A percentile compares a stretch with the other conserved stretches of the same genome.
Evolutionary conservation across 2,329 filamentous ascomycete genomes (phyloP).

Genomic region (Beauveria pseudobassiana): DNA sequence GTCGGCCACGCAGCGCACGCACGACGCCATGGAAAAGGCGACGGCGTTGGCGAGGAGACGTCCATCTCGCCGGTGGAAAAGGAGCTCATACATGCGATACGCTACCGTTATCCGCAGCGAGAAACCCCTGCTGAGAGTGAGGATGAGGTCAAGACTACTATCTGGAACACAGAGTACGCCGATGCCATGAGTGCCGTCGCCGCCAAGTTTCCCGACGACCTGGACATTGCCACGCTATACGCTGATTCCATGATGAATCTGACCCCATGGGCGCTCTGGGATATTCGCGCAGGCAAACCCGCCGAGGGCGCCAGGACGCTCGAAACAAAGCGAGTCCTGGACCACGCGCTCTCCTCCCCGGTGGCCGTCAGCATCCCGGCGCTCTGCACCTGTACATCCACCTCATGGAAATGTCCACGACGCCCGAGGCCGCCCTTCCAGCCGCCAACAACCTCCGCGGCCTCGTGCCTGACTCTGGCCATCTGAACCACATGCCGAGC

Average conservation of each 20-base stretch:
- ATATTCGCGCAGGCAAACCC: slow-evolving; percentile 27
- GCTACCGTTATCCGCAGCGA: slow-evolving; percentile 47
- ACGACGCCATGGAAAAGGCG: slow-evolving; percentile 24
- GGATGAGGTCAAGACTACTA: slow-evolving; percentile 37
- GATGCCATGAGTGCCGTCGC: slow-evolving; percentile 33
- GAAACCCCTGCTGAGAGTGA: slow-evolving; percentile 29
- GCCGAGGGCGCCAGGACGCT: slow-evolving; percentile 25
- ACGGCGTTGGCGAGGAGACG: slow-evolving; percentile 11
- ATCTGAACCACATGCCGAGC: slow-evolving; percentile 68
- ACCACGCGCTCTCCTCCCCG: slow-evolving; percentile 39
- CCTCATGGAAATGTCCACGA: slow-evolving; percentile 62
- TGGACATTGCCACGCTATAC: slow-evolving; percentile 30
- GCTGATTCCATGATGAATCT: slow-evolving; percentile 41
- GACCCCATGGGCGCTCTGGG: slow-evolving; percentile 39
- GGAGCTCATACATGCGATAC: slow-evolving; percentile 56
- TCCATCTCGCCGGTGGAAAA: slow-evolving; percentile 35
- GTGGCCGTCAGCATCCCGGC: slow-evolving; percentile 51
- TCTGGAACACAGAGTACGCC: slow-evolving; percentile 29
- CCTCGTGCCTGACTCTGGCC: slow-evolving; percentile 57
- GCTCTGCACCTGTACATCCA: slow-evolving; percentile 71
- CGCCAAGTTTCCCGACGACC: slow-evolving; percentile 30
- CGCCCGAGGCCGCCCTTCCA: slow-evolving; percentile 50
- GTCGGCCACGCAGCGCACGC: slow-evolving; percentile 33
- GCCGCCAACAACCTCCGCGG: slow-evolving; percentile 52
- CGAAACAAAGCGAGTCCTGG: slow-evolving; percentile 28